phyloP scores from a whole-genome alignment of 1,284 basidiomycete species.

The Ceratobasidium sp. region DNA sequence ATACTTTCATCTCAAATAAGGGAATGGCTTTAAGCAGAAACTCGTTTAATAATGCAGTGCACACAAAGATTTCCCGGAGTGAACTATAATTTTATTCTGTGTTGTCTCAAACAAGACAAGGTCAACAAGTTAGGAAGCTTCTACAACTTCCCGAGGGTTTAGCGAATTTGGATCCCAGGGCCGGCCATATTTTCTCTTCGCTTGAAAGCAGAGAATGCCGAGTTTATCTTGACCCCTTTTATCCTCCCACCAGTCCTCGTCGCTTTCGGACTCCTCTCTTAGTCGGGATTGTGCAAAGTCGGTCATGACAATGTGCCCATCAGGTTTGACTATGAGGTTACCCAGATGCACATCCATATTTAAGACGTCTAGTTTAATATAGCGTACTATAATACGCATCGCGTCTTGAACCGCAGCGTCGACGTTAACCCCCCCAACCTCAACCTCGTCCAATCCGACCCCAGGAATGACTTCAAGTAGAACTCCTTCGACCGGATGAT shows the following conservation, averaged over 20 bases:
- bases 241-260: not conserved
- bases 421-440: not conserved
- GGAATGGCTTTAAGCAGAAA: no score
- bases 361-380: not conserved
- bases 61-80: no score
- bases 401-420: not conserved
- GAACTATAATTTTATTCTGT: no score
- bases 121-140: no score
- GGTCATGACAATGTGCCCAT: conserved; percentile 3
- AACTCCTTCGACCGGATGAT: not conserved
- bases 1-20: no score
- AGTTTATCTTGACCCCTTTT: not conserved
- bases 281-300: conserved; percentile 9
- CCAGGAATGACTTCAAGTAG: conserved; percentile 12
- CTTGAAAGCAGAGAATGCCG: not conserved
- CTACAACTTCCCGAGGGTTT: no score
- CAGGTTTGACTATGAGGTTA: conserved; percentile 15
- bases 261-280: not conserved
- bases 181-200: not conserved
- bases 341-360: not conserved
- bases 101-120: no score
- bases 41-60: no score
- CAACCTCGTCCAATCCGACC: not conserved
- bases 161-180: no score
- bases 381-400: not conserved